These are phyloP conservation scores for Ilex paraguariensis DNA, from an alignment of 305 asterid genomes.

Conservation along the genomic window DNA sequence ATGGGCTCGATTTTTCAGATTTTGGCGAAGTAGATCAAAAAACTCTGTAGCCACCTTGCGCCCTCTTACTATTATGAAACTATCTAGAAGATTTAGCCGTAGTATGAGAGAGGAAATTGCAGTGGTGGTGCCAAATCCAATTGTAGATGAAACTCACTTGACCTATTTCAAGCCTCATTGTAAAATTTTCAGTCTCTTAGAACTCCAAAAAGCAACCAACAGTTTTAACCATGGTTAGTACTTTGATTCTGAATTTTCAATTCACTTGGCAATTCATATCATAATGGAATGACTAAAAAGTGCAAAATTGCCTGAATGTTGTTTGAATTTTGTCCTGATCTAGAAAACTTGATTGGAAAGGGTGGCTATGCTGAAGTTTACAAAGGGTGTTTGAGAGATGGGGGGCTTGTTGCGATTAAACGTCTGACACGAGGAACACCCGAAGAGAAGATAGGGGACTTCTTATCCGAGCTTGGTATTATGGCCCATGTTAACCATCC, in stretches of 20 bases:
- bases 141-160: conserved; percentile 31
- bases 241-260: not conserved
- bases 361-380: conserved; percentile 97
- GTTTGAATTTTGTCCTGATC: not conserved
- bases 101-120: not conserved
- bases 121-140: conserved; percentile 17
- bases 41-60: conserved; percentile 43
- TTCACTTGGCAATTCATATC: not conserved
- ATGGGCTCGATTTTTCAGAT: conserved; percentile 45
- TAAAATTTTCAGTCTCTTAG: conserved; percentile 62
- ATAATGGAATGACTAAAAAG: not conserved
- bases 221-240: conserved; percentile 62
- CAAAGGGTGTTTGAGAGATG: conserved; percentile 60
- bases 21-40: conserved; percentile 51
- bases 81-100: conserved; percentile 48
- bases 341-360: conserved; percentile 76
- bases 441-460: conserved; percentile 69
- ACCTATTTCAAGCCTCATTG: conserved; percentile 80
- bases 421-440: conserved; percentile 53
- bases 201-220: conserved; percentile 78
- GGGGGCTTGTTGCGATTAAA: conserved; percentile 78
- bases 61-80: conserved; percentile 28
- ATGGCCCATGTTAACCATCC: conserved; percentile 98
- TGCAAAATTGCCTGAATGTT: not conserved
- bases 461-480: conserved; percentile 83